These are phyloP conservation scores for Aurantiochytrium sp. DNA, from an alignment of 108 stramenopile genomes.

Conservation along the genomic window DNA sequence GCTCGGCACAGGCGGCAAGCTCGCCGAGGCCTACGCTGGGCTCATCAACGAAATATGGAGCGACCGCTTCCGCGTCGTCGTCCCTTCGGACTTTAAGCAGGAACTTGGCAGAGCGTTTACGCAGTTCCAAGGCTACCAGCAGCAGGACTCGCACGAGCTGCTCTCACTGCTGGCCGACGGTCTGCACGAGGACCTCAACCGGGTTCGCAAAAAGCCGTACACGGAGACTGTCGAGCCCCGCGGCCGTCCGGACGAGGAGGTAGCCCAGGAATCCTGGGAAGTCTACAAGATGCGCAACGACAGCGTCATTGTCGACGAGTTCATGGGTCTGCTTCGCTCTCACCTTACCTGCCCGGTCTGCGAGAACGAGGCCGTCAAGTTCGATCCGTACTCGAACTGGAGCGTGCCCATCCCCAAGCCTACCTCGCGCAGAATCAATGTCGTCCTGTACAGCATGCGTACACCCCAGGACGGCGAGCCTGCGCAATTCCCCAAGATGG, in stretches of 20 bases:
- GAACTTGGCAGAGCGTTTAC: conserved; percentile 72
- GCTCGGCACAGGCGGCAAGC: conserved; percentile 74
- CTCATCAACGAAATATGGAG: conserved; percentile 75
- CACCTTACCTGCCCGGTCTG: conserved; percentile 79
- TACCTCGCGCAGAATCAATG: conserved; percentile 47
- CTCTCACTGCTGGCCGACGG: conserved; percentile 80
- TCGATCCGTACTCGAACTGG: conserved; percentile 78
- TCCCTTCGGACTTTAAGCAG: conserved; percentile 72
- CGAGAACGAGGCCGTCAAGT: conserved; percentile 74
- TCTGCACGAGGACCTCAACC: conserved; percentile 76
- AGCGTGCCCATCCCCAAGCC: conserved; percentile 65
- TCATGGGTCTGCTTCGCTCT: conserved; percentile 78
- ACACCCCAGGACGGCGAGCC: background rate
- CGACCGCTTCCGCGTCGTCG: conserved; percentile 67
- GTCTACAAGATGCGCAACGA: conserved; percentile 76
- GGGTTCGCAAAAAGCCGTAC: conserved; percentile 73
- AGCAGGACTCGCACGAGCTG: conserved; percentile 87
- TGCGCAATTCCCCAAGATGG: background rate
- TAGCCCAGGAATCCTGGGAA: conserved; percentile 75
- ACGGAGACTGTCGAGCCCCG: conserved; percentile 79
- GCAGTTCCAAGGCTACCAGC: conserved; percentile 80
- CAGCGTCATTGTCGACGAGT: conserved; percentile 73
- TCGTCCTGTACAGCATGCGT: background rate
- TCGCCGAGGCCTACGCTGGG: conserved; percentile 74
- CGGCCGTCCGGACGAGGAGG: conserved; percentile 75